Evolutionary conservation across 1,139 yeast species (phyloP).

Genomic region (Taiozyma sp.): DNA sequence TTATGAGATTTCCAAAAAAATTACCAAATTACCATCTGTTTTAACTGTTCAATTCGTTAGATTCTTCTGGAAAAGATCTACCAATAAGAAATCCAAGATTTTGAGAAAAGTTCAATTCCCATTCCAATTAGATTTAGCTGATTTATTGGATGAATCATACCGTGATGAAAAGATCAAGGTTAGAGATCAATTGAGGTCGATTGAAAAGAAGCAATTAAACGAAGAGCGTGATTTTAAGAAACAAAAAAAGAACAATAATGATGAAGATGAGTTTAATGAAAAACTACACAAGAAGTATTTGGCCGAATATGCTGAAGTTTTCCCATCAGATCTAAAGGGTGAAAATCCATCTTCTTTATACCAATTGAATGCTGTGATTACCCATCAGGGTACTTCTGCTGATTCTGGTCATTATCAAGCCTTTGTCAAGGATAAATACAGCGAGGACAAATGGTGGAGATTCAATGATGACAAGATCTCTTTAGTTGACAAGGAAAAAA

Average conservation of each 20-base stretch:
- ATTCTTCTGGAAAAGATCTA: constrained; percentile 93
- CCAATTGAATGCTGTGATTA: constrained; percentile 76
- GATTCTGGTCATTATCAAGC: constrained; percentile 98
- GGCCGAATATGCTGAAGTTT: constrained; percentile 31
- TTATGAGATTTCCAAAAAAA: constrained; percentile 63
- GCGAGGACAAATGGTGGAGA: constrained; percentile 85
- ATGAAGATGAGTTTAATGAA: constrained; percentile 28
- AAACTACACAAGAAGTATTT: constrained; percentile 34
- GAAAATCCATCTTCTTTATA: constrained; percentile 89
- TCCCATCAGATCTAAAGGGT: constrained; percentile 39
- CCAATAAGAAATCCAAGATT: constrained; percentile 87
- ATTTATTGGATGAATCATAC: constrained; percentile 74
- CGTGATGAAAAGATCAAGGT: constrained; percentile 61
- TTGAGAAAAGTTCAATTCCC: constrained; percentile 94
- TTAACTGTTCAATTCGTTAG: constrained; percentile 90
- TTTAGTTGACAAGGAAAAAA: constrained; percentile 67
- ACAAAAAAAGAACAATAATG: constrained; percentile 37
- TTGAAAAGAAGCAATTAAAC: constrained; percentile 74
- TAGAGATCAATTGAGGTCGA: constrained; percentile 73
- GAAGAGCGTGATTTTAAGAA: constrained; percentile 75
- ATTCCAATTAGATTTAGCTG: constrained; percentile 83
- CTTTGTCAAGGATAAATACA: constrained; percentile 69
- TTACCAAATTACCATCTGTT: constrained; percentile 81
- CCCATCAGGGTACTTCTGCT: constrained; percentile 94
- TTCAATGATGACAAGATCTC: constrained; percentile 94